phyloP scores from a whole-genome alignment of 345 rosid species.

The Microthlaspi erraticum region DNA sequence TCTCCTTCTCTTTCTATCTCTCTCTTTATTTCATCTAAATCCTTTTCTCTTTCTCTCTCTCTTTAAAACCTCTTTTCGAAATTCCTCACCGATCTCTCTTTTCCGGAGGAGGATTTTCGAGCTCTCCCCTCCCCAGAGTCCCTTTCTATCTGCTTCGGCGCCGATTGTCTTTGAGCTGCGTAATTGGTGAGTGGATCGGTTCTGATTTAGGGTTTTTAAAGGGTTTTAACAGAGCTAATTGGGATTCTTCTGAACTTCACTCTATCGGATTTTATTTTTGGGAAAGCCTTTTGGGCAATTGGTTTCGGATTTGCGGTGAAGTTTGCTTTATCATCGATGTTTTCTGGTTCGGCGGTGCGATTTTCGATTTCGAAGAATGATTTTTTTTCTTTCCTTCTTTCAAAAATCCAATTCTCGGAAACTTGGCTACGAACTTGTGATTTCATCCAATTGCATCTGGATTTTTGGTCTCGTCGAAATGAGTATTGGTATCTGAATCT shows the following conservation, averaged over 20 bases:
- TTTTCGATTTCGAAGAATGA: conserved; percentile 4
- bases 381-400: background rate
- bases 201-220: conserved; percentile 52
- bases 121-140: conserved; percentile 28
- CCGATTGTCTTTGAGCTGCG: conserved; percentile 25
- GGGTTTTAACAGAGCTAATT: conserved; percentile 3
- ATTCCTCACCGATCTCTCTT: conserved; percentile 26
- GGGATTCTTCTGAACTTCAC: conserved; percentile 27
- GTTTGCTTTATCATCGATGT: conserved; percentile 4
- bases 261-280: background rate
- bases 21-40: conserved; percentile 37
- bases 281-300: background rate
- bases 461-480: background rate
- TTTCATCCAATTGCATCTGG: background rate
- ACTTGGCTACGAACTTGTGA: background rate
- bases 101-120: background rate
- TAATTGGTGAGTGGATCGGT: conserved; percentile 51
- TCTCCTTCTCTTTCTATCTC: conserved; percentile 26
- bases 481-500: conserved; percentile 27
- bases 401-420: background rate
- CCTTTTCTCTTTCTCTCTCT: background rate
- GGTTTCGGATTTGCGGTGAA: conserved; percentile 19
- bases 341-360: background rate
- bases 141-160: background rate
- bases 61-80: conserved; percentile 38